Evolutionary conservation across 768 basidiomycete species (phyloP).

Genomic region (Rhodotorula taiwanensis): DNA sequence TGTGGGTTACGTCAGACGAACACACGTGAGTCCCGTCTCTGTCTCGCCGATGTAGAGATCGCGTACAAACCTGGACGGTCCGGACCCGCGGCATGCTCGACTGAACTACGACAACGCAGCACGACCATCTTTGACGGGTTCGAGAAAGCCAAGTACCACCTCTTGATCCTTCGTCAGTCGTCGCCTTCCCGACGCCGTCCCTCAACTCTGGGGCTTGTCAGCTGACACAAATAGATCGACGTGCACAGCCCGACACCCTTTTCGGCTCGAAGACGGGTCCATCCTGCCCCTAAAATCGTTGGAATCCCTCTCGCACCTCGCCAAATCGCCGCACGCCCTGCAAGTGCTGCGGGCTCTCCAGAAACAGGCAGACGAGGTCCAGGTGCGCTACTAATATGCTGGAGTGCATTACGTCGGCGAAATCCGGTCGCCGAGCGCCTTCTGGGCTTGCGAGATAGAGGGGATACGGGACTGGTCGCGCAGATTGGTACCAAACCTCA

Average conservation of each 20-base stretch:
- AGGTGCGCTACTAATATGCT: background rate
- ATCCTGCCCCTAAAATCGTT: constrained; percentile 36
- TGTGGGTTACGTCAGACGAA: background rate
- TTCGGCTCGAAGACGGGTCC: constrained; percentile 8
- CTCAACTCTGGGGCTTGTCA: no score
- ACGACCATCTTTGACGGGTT: constrained; percentile 30
- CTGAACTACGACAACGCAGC: background rate
- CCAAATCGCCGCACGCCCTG: constrained; percentile 25
- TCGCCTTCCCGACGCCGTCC: background rate
- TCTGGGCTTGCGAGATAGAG: no score
- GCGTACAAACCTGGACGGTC: no score
- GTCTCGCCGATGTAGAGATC: no score
- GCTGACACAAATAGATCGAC: no score
- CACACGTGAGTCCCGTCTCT: constrained; percentile 26
- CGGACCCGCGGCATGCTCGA: no score
- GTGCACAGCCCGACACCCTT: constrained; percentile 32
- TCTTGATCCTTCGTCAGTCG: constrained; percentile 44
- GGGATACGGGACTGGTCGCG: no score
- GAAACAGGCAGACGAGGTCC: constrained; percentile 41
- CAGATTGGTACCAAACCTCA: no score
- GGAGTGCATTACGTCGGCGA: no score
- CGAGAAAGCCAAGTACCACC: constrained; percentile 45
- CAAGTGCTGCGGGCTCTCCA: constrained; percentile 40
- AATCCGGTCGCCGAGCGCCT: no score
- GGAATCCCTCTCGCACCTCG: constrained; percentile 35